phyloP scores from a whole-genome alignment of 2,329 filamentous ascomycete genomes.

The Pleomassaria siparia region DNA sequence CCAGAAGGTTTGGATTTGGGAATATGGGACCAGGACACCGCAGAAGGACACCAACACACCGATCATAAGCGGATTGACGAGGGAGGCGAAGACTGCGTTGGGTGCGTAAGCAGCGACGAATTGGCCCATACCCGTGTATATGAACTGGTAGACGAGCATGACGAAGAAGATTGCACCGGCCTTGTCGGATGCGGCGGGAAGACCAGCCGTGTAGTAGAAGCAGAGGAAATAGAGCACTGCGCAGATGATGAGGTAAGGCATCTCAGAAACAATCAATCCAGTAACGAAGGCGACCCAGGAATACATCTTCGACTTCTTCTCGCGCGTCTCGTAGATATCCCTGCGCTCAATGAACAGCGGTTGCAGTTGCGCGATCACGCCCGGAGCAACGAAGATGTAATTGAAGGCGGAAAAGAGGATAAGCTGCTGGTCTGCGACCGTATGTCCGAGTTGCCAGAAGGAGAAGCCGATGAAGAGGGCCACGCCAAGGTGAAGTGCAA shows the following conservation, averaged over 20 bases:
- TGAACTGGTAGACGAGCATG: slow-evolving; percentile 67
- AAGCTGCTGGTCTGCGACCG: slow-evolving; percentile 44
- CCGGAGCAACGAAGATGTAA: slow-evolving; percentile 47
- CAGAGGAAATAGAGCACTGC: slow-evolving; percentile 63
- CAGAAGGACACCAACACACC: slow-evolving; percentile 27
- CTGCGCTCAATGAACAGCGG: slow-evolving; percentile 49
- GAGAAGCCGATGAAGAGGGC: slow-evolving; percentile 31
- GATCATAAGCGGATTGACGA: slow-evolving; percentile 43
- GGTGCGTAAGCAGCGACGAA: slow-evolving; percentile 53
- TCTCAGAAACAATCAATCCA: slow-evolving; percentile 68
- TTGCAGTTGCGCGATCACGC: slow-evolving; percentile 44
- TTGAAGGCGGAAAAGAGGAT: slow-evolving; percentile 53
- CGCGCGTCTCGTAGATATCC: slow-evolving; percentile 59
- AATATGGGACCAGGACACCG: slow-evolving; percentile 64
- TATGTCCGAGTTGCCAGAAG: slow-evolving; percentile 29
- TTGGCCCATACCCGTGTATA: slow-evolving; percentile 58
- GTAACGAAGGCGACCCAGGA: slow-evolving; percentile 72
- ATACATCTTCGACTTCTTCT: slow-evolving; percentile 68
- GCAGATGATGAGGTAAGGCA: slow-evolving; percentile 65
- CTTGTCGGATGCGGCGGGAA: slow-evolving; percentile 48
- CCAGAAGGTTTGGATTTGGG: slow-evolving; percentile 71
- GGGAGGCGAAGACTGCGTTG: slow-evolving; percentile 55
- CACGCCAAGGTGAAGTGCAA: slow-evolving; percentile 23
- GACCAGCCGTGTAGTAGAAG: slow-evolving; percentile 62
- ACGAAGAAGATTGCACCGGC: slow-evolving; percentile 52